These are phyloP conservation scores for Thelephora aurantiotincta DNA, from an alignment of 768 basidiomycete species.

Conservation along the genomic window DNA sequence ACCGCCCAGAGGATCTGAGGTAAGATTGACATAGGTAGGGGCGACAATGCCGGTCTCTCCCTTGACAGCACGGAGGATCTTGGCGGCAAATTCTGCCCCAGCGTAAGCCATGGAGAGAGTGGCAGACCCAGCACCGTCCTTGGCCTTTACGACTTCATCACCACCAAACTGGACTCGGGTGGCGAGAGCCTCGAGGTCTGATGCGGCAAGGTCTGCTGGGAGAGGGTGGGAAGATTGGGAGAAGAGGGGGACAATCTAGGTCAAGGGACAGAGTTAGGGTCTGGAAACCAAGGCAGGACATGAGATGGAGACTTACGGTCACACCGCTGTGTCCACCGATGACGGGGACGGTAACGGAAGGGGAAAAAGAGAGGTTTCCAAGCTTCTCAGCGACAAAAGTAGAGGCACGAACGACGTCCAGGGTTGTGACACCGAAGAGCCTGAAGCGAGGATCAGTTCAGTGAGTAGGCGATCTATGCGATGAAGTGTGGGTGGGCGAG, in stretches of 20 bases:
- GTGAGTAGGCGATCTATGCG: slow-evolving; percentile 1
- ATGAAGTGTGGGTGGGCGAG: background rate
- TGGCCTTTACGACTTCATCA: slow-evolving; percentile 97
- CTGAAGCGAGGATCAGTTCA: slow-evolving; percentile 25
- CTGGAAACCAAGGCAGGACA: background rate
- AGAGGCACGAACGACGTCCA: slow-evolving; percentile 96
- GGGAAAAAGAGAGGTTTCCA: slow-evolving; percentile 44
- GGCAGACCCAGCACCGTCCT: slow-evolving; percentile 85
- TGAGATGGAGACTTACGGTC: slow-evolving; percentile 37
- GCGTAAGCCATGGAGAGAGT: slow-evolving; percentile 97
- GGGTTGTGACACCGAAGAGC: slow-evolving; percentile 93
- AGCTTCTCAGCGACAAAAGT: slow-evolving; percentile 82
- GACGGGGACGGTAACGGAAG: slow-evolving; percentile 68
- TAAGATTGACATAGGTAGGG: slow-evolving; percentile 74
- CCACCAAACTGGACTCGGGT: slow-evolving; percentile 92
- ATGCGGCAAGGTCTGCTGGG: slow-evolving; percentile 36
- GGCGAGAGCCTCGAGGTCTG: slow-evolving; percentile 43
- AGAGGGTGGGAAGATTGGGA: slow-evolving; percentile 79
- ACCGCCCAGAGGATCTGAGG: slow-evolving; percentile 55
- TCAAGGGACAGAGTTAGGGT: background rate
- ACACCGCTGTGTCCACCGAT: slow-evolving; percentile 92
- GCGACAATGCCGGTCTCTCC: slow-evolving; percentile 81
- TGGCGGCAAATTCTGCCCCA: slow-evolving; percentile 77
- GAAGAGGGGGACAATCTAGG: slow-evolving; percentile 81
- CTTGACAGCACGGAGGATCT: slow-evolving; percentile 70